Conservation (phyloP, 495 filamentous ascomycete genomes). For the Elasticomyces elasticus region DNA sequence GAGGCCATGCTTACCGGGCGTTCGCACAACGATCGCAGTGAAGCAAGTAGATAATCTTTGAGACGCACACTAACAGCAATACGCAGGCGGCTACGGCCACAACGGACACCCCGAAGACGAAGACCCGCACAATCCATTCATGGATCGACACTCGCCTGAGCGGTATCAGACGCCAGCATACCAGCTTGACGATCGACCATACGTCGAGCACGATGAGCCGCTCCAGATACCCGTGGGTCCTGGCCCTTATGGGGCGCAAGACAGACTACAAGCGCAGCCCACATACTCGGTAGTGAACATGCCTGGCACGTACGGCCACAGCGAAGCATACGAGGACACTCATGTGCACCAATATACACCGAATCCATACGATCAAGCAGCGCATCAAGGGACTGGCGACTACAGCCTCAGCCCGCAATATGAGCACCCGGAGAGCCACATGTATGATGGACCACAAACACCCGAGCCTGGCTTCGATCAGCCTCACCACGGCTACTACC, state of each 20-base stretch:
- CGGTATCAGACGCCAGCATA: slow-evolving; percentile 19
- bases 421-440: slow-evolving; percentile 59
- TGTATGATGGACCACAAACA: slow-evolving; percentile 37
- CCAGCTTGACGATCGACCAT: slow-evolving; percentile 24
- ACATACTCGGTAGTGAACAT: slow-evolving; percentile 79
- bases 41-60: background rate
- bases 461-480: slow-evolving; percentile 32
- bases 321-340: slow-evolving; percentile 50
- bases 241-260: slow-evolving; percentile 38
- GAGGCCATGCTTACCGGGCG: background rate
- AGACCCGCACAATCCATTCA: slow-evolving; percentile 20
- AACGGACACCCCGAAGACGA: slow-evolving; percentile 2
- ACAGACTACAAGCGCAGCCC: slow-evolving; percentile 61
- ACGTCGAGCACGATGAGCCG: slow-evolving; percentile 15
- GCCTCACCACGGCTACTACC: slow-evolving; percentile 31
- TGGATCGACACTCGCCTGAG: slow-evolving; percentile 19
- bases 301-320: slow-evolving; percentile 58
- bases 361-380: slow-evolving; percentile 29
- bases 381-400: slow-evolving; percentile 45
- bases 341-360: slow-evolving; percentile 32
- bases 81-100: slow-evolving; percentile 13
- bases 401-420: slow-evolving; percentile 74
- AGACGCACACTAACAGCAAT: background rate
- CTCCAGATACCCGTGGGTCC: slow-evolving; percentile 58
- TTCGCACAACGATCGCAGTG: background rate